A percentile compares a stretch with the other conserved stretches of the same genome.
Conservation (phyloP, 306 rosid genomes). For the Oemleria cerasiformis region DNA sequence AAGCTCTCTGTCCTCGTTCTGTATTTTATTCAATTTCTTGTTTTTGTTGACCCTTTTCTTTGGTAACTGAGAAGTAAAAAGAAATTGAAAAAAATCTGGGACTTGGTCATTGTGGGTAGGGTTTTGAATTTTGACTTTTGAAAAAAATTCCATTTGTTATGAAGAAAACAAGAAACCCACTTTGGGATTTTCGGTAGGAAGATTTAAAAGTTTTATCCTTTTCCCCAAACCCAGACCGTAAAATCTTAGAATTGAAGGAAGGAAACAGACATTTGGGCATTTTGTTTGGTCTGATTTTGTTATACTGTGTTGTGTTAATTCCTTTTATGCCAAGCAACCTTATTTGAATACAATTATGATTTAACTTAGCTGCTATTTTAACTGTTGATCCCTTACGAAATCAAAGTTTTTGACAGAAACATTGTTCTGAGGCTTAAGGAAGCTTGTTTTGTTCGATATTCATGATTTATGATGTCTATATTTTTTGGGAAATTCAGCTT, state of each 20-base stretch:
- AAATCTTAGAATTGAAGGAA: background rate
- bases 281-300: background rate
- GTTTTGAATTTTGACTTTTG: background rate
- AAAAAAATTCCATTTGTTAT: background rate
- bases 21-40: background rate
- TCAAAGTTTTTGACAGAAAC: background rate
- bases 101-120: background rate
- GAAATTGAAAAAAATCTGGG: background rate
- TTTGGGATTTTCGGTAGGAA: background rate
- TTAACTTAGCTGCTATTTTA: background rate
- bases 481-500: background rate
- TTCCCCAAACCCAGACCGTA: background rate
- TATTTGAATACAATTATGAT: background rate
- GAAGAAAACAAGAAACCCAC: background rate
- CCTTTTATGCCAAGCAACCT: constrained; percentile 4
- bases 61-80: background rate
- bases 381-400: background rate
- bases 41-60: background rate
- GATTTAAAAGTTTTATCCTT: background rate
- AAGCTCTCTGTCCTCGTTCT: background rate
- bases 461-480: background rate
- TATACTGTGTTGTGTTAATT: background rate
- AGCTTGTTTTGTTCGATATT: background rate
- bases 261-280: background rate
- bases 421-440: background rate